A percentile compares a stretch with the other conserved stretches of the same genome.
Evolutionary conservation across 2,329 filamentous ascomycete species (phyloP).

Genomic region (Penicillium sclerotiorum): DNA sequence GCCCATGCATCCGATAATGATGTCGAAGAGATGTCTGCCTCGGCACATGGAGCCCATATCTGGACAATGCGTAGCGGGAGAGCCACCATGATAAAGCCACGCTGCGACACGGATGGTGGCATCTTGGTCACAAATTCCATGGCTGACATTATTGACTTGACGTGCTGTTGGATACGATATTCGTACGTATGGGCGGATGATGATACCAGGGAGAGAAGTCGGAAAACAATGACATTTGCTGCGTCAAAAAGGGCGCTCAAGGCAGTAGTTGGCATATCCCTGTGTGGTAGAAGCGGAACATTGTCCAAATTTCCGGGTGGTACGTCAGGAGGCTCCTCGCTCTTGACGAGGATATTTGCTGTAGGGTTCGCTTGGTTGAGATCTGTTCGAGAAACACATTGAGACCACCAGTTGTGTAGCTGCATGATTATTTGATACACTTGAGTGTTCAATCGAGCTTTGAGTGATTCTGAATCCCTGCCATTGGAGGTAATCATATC

Average conservation of each 20-base stretch:
- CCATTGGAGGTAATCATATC: neutral
- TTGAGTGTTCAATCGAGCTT: neutral
- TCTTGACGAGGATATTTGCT: neutral
- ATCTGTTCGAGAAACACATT: neutral
- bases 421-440: neutral
- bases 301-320: neutral
- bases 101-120: neutral
- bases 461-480: neutral
- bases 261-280: neutral
- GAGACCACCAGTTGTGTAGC: neutral
- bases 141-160: neutral
- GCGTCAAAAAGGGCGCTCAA: neutral
- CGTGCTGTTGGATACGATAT: neutral
- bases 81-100: neutral
- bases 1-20: neutral
- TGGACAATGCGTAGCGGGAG: neutral
- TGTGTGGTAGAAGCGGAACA: neutral
- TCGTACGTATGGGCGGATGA: neutral
- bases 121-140: neutral
- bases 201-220: neutral
- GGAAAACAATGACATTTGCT: neutral
- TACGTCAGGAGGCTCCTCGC: neutral
- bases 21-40: neutral
- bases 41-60: neutral
- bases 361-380: neutral